Evolutionary conservation across 1,139 yeast species (phyloP).

Genomic region (Blastobotrys indianensis): DNA sequence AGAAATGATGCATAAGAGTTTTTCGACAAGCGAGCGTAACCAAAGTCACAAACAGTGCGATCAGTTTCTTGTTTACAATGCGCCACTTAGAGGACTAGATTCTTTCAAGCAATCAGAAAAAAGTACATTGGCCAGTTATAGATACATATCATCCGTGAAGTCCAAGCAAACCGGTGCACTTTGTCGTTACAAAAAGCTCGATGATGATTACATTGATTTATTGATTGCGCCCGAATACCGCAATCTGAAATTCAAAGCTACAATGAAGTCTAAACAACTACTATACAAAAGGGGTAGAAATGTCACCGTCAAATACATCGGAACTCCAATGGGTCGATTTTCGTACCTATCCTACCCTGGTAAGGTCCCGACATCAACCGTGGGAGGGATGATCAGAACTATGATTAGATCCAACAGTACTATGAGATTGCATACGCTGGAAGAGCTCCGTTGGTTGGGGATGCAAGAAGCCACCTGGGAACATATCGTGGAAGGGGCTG

Average conservation of each 20-base stretch:
- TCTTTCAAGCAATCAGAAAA: no score
- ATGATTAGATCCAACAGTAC: slow-evolving; percentile 3
- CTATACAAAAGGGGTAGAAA: slow-evolving; percentile 13
- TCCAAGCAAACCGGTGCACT: background rate
- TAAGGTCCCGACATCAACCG: slow-evolving; percentile 7
- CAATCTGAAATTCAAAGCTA: slow-evolving; percentile 5
- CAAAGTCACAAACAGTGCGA: background rate
- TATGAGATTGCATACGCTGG: slow-evolving; percentile 8
- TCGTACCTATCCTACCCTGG: slow-evolving; percentile 18
- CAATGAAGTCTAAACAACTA: slow-evolving; percentile 6
- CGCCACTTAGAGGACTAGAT: slow-evolving; percentile 3
- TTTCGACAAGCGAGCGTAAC: background rate
- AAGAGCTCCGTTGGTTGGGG: slow-evolving; percentile 13
- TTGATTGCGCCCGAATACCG: slow-evolving; percentile 20
- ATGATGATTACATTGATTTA: slow-evolving; percentile 18
- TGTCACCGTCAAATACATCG: slow-evolving; percentile 7
- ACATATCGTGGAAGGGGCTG: slow-evolving; percentile 2
- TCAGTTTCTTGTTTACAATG: slow-evolving; percentile 6
- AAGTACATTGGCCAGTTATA: background rate
- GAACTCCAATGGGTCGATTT: slow-evolving; percentile 18
- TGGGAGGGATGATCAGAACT: slow-evolving; percentile 10
- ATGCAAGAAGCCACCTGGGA: slow-evolving; percentile 19
- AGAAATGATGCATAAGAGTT: no score
- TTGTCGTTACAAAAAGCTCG: slow-evolving; percentile 11
- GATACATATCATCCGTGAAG: slow-evolving; percentile 3